Evolutionary conservation across 441 rosid genomes (phyloP), one percentile per base, ranked within the genome.

Genomic region (Dalechampia spathulata): DNA sequence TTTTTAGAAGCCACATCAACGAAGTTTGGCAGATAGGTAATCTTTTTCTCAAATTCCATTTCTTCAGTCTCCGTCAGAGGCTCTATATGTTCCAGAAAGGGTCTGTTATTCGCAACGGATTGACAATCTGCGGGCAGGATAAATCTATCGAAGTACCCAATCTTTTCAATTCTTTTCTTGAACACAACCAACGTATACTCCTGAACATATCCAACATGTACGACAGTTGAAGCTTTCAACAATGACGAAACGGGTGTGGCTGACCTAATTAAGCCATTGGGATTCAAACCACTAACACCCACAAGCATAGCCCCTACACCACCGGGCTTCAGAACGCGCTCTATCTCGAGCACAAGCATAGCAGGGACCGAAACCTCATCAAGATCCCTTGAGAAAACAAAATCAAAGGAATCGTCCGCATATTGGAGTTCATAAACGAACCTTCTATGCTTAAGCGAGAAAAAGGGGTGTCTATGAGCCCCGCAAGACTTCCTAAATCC

Each of bases 271-370:
- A 83, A 62, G 69, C 72, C 73, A 38, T 72, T 64, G 0, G 83
- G 69, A 66, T 71, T 78, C 30, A 71, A 71, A 6, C 66, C 69
- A 36, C 65, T 55, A 52, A 50, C 60, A 28, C 71, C 65, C 20
- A 82, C 72, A 55, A 89, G 90, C 71, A 84, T 64, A 19, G 87
- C 85, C 50, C 87, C 92, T 4, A 74, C 57, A 49, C 92, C 96
- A 8, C 85, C 86, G 0, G 86, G 92, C 37, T 53, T 73, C 44
- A 86, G 74, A 53, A 76, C 75, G 0, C 90, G 85, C 76, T 83
- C 96, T 6, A 83, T 76, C 76, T 86, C 90, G 1, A 80, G 81
- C 67, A 83, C 79, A 2, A 80, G 79, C 23, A 72, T 55, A 0
- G 77, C 86, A 59, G 83, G 85, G 62, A 75, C 83, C 3, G 83